Percentiles rank a stretch among this genome's conserved stretches.
Evolutionary conservation across 1,139 yeast species (phyloP).

Genomic region (Pichia kudriavzevii): DNA sequence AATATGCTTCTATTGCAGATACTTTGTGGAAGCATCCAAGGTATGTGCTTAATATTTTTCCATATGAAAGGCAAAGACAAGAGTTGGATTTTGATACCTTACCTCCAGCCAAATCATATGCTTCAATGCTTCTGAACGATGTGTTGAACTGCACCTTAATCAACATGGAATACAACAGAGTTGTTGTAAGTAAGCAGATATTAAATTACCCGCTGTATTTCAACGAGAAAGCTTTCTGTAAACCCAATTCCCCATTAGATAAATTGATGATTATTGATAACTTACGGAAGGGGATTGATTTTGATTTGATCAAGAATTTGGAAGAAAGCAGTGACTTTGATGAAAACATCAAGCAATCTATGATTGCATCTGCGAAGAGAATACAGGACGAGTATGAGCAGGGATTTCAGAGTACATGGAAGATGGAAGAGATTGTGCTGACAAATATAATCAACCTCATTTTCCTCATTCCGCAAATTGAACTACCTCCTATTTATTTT

Average conservation of each 20-base stretch:
- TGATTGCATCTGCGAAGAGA: conserved; percentile 28
- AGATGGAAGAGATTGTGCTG: conserved; percentile 83
- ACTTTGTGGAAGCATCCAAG: conserved; percentile 52
- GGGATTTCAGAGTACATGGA: conserved; percentile 65
- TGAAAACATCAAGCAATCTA: conserved; percentile 23
- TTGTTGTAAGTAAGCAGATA: conserved; percentile 79
- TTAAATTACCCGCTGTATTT: conserved; percentile 70
- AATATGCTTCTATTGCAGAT: conserved; percentile 31
- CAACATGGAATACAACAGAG: conserved; percentile 80
- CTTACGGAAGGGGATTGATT: conserved; percentile 28
- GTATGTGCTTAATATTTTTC: conserved; percentile 57
- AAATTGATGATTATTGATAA: conserved; percentile 38
- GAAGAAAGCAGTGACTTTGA: conserved; percentile 32
- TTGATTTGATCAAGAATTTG: conserved; percentile 23
- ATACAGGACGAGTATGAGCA: conserved; percentile 26
- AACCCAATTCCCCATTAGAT: conserved; percentile 79
- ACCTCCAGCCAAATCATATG: conserved; percentile 56
- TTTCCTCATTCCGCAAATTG: conserved; percentile 62
- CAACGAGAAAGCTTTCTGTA: conserved; percentile 62
- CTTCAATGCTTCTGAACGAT: conserved; percentile 65
- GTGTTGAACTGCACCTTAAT: conserved; percentile 66
- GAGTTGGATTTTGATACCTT: conserved; percentile 55
- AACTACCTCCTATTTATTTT: conserved; percentile 69
- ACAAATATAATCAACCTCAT: conserved; percentile 76
- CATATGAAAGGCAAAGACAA: conserved; percentile 27